Evolutionary conservation across 352 stramenopile species (phyloP), one percentile per base, ranked within the genome.

Genomic region (Pythium oligandrum): DNA sequence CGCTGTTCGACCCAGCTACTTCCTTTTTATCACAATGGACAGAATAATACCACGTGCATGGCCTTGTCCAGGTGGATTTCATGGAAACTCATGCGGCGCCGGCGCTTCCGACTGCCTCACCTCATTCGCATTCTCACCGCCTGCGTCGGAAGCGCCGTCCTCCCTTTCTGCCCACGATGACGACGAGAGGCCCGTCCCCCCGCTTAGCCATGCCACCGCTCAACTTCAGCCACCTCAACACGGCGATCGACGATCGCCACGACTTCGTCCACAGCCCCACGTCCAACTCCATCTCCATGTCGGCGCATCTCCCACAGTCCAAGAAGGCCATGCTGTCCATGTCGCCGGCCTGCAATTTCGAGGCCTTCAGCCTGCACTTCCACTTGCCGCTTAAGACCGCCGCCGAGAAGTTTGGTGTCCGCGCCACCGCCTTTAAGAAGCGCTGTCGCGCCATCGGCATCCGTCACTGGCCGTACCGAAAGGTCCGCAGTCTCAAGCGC

Each of bases 271-370:
- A 66, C 4, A 72, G 55, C 38, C 63, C 66, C 26, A 62, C 40
- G 31, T 55, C 40, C 8, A 17, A 33, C 44, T 44, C 59, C n/a
- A 63, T 71, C 4, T 64, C 70, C 4, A 54, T 63, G 30, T 31
- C 55, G 6, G 47, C 48, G 4, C 51, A 55, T 11, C 48, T 64
- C 7, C 57, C 70, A 31, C 71, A 66, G n/a, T 64, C 61, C 17
- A 67, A 70, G 17, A 83, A 79, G 51, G 60, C 70, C 26, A 70
- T 88, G 61, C 51, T 84, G 43, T 65, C 62, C 26, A 68, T 83
- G 62, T 80, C 72, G 6, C 75, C 77, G 0, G 64, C 62, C 31
- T 83, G 78, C 68, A 90, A 81, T 64, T 90, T 90, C 40, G 70
- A 84, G 44, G 77, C 63, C 1, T 47, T 83, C 36, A 83, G 73